Percentiles rank a stretch among this genome's conserved stretches.
Conservation (phyloP, 2,329 filamentous ascomycete genomes). For the Cercospora zeina region DNA sequence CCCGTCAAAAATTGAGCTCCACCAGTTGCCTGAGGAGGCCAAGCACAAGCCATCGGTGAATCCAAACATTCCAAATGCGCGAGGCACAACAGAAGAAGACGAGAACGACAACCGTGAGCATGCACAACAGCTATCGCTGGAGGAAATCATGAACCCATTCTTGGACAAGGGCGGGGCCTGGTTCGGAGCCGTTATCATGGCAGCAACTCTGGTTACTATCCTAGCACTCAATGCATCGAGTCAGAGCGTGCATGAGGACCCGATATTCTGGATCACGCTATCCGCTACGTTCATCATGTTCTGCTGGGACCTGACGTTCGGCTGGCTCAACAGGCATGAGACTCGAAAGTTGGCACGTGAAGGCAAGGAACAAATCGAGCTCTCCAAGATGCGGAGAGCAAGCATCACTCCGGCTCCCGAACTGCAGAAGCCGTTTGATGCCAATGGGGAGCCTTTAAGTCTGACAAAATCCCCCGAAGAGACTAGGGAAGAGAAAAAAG, state of each 20-base stretch:
- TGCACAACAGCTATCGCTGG: conserved; percentile 60
- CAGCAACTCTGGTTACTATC: conserved; percentile 64
- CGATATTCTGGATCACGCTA: conserved; percentile 68
- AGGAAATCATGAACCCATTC: conserved; percentile 75
- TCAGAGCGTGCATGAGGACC: conserved; percentile 52
- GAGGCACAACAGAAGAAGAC: conserved; percentile 56
- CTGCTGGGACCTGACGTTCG: conserved; percentile 64
- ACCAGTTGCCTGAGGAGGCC: conserved; percentile 62
- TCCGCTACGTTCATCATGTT: conserved; percentile 70
- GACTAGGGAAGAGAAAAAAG: neutral
- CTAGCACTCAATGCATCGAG: conserved; percentile 65
- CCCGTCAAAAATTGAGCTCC: conserved; percentile 66
- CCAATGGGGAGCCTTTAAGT: neutral
- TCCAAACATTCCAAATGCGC: conserved; percentile 68
- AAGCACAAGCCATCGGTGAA: conserved; percentile 62
- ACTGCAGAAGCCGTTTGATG: conserved; percentile 8
- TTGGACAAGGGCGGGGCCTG: conserved; percentile 65
- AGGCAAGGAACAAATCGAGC: conserved; percentile 52
- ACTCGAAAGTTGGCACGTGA: conserved; percentile 63
- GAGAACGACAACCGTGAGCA: conserved; percentile 50
- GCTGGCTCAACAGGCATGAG: conserved; percentile 63
- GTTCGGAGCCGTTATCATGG: conserved; percentile 67
- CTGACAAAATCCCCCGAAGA: conserved; percentile 18
- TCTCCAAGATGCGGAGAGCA: conserved; percentile 46
- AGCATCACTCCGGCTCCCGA: neutral